Percentiles rank a stretch among this genome's conserved stretches.
phyloP scores from a whole-genome alignment of 352 stramenopile species.

The Phytophthora colocasiae region DNA sequence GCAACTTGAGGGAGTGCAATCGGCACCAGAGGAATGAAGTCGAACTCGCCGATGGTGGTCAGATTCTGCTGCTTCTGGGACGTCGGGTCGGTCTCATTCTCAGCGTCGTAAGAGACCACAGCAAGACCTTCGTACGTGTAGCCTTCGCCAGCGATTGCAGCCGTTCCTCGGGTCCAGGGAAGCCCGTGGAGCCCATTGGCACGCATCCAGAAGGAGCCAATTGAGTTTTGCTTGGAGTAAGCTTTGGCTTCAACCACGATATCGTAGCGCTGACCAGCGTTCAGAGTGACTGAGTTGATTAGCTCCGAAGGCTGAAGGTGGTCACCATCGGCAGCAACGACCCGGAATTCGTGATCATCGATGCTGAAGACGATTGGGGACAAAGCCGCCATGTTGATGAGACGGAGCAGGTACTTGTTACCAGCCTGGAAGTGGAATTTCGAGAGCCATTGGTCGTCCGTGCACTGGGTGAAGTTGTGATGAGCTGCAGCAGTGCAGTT shows the following conservation, averaged over 20 bases:
- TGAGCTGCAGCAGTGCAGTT: slow-evolving; percentile 35
- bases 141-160: slow-evolving; percentile 18
- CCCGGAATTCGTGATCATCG: slow-evolving; percentile 44
- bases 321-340: slow-evolving; percentile 43
- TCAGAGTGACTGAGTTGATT: slow-evolving; percentile 38
- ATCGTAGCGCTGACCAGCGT: slow-evolving; percentile 44
- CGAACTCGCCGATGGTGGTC: slow-evolving; percentile 28
- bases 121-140: slow-evolving; percentile 39
- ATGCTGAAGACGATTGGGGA: slow-evolving; percentile 48
- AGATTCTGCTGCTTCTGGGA: slow-evolving; percentile 13
- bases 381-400: slow-evolving; percentile 51
- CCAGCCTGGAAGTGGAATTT: slow-evolving; percentile 37
- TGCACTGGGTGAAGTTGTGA: slow-evolving; percentile 30
- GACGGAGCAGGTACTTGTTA: slow-evolving; percentile 43
- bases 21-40: slow-evolving; percentile 24
- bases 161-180: slow-evolving; percentile 35
- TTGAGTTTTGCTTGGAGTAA: background rate
- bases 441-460: slow-evolving; percentile 20
- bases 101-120: slow-evolving; percentile 20
- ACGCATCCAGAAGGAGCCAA: slow-evolving; percentile 40
- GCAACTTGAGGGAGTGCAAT: slow-evolving; percentile 19
- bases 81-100: slow-evolving; percentile 15
- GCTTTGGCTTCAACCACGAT: slow-evolving; percentile 37
- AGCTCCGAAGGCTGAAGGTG: slow-evolving; percentile 34
- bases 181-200: slow-evolving; percentile 31